phyloP scores from a whole-genome alignment of 768 basidiomycete species.

The Mycena crocata region DNA sequence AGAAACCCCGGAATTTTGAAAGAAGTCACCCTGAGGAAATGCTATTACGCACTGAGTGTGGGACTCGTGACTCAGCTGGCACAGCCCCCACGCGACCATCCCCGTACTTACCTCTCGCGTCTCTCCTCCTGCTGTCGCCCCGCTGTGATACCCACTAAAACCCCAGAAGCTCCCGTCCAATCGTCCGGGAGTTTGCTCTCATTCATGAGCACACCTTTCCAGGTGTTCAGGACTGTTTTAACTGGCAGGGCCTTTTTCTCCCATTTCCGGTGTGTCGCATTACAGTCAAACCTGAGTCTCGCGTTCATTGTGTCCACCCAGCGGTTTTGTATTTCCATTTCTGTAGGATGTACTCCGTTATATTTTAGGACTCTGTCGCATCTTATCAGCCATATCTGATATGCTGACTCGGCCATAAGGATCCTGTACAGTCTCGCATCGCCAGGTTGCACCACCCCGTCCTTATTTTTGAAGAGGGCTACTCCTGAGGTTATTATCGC shows the following conservation, averaged over 20 bases:
- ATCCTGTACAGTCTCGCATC: slow-evolving; percentile 28
- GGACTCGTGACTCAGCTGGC: too few species aligned
- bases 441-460: too few species aligned
- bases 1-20: too few species aligned
- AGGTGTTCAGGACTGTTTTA: slow-evolving; percentile 17
- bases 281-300: slow-evolving; percentile 13
- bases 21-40: too few species aligned
- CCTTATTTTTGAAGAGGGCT: slow-evolving; percentile 3
- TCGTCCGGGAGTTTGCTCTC: slow-evolving; percentile 25
- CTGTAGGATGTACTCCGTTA: neutral
- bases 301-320: slow-evolving; percentile 29
- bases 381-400: slow-evolving; percentile 37
- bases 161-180: slow-evolving; percentile 29
- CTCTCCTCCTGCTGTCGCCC: too few species aligned
- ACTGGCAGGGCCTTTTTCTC: slow-evolving; percentile 14
- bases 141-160: slow-evolving; percentile 44
- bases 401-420: slow-evolving; percentile 32
- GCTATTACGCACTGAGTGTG: too few species aligned
- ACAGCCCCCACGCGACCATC: too few species aligned
- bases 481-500: neutral
- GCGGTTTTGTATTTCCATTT: slow-evolving; percentile 17
- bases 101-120: too few species aligned
- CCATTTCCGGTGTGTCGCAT: slow-evolving; percentile 13
- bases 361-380: slow-evolving; percentile 33
- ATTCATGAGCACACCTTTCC: slow-evolving; percentile 22